Base-by-base conservation (phyloP, 2,329 filamentous ascomycete genomes). In the Aspergillus pseudoviridinutans region DNA sequence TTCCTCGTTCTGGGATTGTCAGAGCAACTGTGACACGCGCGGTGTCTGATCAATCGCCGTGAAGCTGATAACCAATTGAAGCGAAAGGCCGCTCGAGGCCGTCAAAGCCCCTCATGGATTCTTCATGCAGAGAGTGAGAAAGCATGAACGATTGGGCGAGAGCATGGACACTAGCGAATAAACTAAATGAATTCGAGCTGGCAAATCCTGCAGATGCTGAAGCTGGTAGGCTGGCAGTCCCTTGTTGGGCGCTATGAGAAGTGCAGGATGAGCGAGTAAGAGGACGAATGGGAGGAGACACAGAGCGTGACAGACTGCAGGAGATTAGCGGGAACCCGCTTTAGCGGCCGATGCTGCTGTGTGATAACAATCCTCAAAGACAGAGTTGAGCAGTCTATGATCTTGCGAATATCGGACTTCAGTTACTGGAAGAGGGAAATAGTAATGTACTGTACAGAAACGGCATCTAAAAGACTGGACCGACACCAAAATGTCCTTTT, bases 271-370 rank as follows among this genome's bases (percentile, higher is more conserved):
- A 47, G 27, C n/a, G 32, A 47, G 47, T 5, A 42, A 27, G 2
- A 29, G 29, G 27, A 42, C 60, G 50, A 64, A 62, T 62, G 25
- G 54, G 55, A 53, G 32, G 32, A 4, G 29, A 46, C n/a, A 54
- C 51, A 20, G 41, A 52, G 25, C 12, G 56, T 55, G 58, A 58
- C 51, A 46, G 56, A 28, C 57, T 58, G 58, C 63, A 65, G 57
- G 56, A 57, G 58, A 60, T 61, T 65, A 55, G 56, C 60, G 60
- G 63, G 60, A 62, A 53, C 54, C 50, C 55, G 52, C 57, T 58
- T 58, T 63, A 65, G 63, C 57, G 55, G 60, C 61, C 56, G 58
- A 61, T 55, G 35, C 46, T 54, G 50, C 50, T 57, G 54, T 51
- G 41, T 49, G 50, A 54, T 29, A 50, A n/a, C 35, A 28, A 38